Conservation (phyloP, 1,284 basidiomycete species). For the Cerrena zonata region DNA sequence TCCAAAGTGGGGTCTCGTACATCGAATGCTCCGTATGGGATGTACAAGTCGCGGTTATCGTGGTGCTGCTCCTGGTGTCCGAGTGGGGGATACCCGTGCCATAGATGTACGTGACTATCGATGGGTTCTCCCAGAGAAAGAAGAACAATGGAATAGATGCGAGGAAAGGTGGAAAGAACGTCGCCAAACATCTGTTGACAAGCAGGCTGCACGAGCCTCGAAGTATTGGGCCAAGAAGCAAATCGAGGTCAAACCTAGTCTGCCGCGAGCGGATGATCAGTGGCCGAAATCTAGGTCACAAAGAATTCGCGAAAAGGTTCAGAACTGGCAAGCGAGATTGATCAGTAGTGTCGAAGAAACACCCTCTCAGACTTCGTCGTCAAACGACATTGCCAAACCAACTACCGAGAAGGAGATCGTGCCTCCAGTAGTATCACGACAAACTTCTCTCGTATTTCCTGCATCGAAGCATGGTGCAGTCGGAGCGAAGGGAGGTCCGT, state of each 20-base stretch:
- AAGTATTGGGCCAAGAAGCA: slow-evolving; percentile 17
- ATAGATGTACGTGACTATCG: slow-evolving; percentile 15
- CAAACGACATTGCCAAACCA: not conserved
- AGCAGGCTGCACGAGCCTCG: slow-evolving; percentile 12
- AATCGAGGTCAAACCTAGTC: not conserved
- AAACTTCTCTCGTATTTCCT: slow-evolving; percentile 12
- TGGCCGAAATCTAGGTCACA: slow-evolving; percentile 14
- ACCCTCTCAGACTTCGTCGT: not conserved
- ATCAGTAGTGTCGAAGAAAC: slow-evolving; percentile 2
- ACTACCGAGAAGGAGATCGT: not conserved
- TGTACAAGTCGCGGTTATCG: slow-evolving; percentile 23
- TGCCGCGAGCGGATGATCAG: not conserved
- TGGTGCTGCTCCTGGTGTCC: slow-evolving; percentile 17
- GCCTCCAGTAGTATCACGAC: not conserved
- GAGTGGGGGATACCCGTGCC: slow-evolving; percentile 19
- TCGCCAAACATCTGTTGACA: slow-evolving; percentile 5
- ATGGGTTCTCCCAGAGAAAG: slow-evolving; percentile 22
- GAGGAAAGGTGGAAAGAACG: slow-evolving; percentile 22
- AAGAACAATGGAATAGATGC: slow-evolving; percentile 23
- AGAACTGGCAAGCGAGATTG: slow-evolving; percentile 25
- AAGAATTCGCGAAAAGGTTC: slow-evolving; percentile 21
- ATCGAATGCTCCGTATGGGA: slow-evolving; percentile 17
- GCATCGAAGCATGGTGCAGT: slow-evolving; percentile 9
- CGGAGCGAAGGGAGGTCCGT: not conserved
- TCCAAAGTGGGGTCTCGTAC: slow-evolving; percentile 27